Evolutionary conservation across 768 basidiomycete genomes (phyloP).

Genomic region (Termitomyces sp.): DNA sequence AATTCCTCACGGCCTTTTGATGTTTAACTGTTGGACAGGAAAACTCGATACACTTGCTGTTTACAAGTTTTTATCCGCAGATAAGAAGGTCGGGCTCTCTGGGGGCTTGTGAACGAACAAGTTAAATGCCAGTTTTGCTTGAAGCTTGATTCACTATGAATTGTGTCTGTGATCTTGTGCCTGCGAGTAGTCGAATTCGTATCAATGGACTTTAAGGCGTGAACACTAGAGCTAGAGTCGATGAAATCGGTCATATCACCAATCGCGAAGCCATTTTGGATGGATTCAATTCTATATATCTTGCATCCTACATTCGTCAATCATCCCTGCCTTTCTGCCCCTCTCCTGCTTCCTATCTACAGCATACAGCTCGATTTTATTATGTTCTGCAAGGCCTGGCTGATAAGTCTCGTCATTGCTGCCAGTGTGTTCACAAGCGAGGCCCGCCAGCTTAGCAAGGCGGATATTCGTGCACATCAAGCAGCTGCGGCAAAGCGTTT

Average conservation of each 20-base stretch:
- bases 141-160: not conserved
- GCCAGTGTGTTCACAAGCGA: not conserved
- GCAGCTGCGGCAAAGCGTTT: constrained; percentile 4
- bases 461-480: constrained; percentile 7
- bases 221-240: no score
- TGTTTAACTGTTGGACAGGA: not conserved
- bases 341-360: no score
- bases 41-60: constrained; percentile 1
- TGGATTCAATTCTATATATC: not conserved
- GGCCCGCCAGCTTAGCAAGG: constrained; percentile 6
- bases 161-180: not conserved
- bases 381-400: constrained; percentile 1
- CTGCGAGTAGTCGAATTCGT: not conserved
- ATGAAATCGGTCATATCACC: not conserved
- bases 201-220: not conserved
- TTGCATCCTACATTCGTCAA: not conserved
- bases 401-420: not conserved
- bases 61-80: not conserved
- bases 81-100: not conserved
- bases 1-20: not conserved
- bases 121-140: not conserved
- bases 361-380: not conserved
- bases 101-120: not conserved
- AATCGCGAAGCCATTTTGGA: not conserved
- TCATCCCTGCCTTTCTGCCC: not conserved